Evolutionary conservation across 1,139 yeast species (phyloP).

Genomic region (Spathaspora sp.): DNA sequence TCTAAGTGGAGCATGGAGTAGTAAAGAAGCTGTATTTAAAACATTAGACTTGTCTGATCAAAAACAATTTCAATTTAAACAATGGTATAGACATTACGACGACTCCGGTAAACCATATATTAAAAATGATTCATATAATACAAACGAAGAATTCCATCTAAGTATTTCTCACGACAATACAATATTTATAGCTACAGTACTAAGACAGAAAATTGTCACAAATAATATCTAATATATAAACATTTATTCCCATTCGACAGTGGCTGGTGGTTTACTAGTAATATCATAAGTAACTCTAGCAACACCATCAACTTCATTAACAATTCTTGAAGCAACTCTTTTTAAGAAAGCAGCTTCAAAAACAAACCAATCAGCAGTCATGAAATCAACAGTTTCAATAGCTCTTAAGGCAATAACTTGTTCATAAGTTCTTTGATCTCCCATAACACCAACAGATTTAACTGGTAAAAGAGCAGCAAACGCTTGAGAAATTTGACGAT

Average conservation of each 20-base stretch:
- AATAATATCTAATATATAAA: neutral
- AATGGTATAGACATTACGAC: constrained; percentile 57
- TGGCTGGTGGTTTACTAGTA: constrained; percentile 98
- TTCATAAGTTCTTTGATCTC: constrained; percentile 98
- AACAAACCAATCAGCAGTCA: constrained; percentile 99
- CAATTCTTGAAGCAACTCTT: constrained; percentile 92
- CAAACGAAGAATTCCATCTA: constrained; percentile 51
- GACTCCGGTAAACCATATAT: constrained; percentile 41
- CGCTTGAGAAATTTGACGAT: constrained; percentile 93
- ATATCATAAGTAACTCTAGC: constrained; percentile 99
- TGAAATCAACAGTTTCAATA: constrained; percentile 94
- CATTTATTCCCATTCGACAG: constrained; percentile 95
- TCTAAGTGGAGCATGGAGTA: constrained; percentile 69
- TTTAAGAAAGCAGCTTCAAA: constrained; percentile 92
- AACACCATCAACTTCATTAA: constrained; percentile 97
- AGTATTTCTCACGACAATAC: constrained; percentile 71
- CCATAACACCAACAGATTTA: constrained; percentile 99
- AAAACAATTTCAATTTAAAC: constrained; percentile 48
- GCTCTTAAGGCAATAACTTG: constrained; percentile 99
- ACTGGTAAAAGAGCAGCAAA: constrained; percentile 97
- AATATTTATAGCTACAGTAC: constrained; percentile 47
- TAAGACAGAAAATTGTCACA: constrained; percentile 32
- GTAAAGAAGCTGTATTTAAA: constrained; percentile 74
- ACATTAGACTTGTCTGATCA: constrained; percentile 54
- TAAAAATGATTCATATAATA: constrained; percentile 27